Percentiles rank a stretch among this genome's conserved stretches.
Evolutionary conservation across 169 alveolate species (phyloP).

Genomic region (Plasmodium malariae): DNA sequence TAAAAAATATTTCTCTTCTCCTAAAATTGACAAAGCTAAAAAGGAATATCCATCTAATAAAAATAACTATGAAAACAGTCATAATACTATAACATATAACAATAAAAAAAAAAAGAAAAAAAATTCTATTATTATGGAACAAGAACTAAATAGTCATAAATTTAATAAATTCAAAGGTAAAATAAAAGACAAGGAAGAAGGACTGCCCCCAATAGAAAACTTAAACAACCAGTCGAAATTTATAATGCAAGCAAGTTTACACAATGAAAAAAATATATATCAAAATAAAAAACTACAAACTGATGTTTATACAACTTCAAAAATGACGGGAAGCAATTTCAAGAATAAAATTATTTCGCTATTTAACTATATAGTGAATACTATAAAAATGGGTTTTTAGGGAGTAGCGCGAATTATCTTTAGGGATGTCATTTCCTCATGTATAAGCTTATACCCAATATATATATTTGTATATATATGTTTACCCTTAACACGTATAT

Average conservation of each 20-base stretch:
- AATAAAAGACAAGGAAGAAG: background rate
- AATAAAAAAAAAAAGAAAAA: constrained; percentile 29
- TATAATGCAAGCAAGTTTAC: constrained; percentile 5
- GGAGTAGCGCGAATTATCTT: background rate
- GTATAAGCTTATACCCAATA: background rate
- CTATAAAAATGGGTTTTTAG: constrained; percentile 10
- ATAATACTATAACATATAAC: constrained; percentile 17
- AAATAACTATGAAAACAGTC: constrained; percentile 1
- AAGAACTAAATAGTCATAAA: background rate
- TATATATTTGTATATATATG: background rate
- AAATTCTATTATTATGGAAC: constrained; percentile 14
- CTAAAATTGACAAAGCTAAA: constrained; percentile 33
- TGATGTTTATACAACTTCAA: background rate
- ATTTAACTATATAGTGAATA: constrained; percentile 53
- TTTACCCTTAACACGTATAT: background rate
- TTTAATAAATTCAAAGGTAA: constrained; percentile 13
- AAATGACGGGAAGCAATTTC: background rate
- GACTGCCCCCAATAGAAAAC: background rate
- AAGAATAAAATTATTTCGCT: constrained; percentile 43
- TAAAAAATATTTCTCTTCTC: constrained; percentile 6
- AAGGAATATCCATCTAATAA: constrained; percentile 15
- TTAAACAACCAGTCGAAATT: constrained; percentile 20
- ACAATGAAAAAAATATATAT: constrained; percentile 16
- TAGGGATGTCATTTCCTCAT: background rate
- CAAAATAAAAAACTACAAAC: constrained; percentile 3